Conservation (phyloP, 2,329 filamentous ascomycete species). For the Fusarium ambrosium region DNA sequence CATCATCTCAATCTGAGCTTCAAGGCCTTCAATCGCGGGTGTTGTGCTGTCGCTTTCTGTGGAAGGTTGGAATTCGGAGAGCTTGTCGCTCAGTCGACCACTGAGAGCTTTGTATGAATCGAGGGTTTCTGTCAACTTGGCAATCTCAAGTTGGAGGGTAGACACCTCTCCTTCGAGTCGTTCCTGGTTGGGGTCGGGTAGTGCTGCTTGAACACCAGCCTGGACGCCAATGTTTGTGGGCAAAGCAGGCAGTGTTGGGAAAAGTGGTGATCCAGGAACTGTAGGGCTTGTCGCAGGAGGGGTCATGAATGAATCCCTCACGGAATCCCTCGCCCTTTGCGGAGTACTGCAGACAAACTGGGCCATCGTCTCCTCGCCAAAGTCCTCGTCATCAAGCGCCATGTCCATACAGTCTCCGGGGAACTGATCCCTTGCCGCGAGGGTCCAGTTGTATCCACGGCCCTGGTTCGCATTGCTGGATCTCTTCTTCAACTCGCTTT, state of each 20-base stretch:
- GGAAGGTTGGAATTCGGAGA: slow-evolving; percentile 45
- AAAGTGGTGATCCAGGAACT: slow-evolving; percentile 55
- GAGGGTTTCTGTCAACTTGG: slow-evolving; percentile 62
- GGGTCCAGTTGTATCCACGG: slow-evolving; percentile 63
- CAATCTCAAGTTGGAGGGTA: slow-evolving; percentile 63
- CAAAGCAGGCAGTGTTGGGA: slow-evolving; percentile 29
- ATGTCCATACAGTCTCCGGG: slow-evolving; percentile 59
- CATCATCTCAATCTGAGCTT: slow-evolving; percentile 58
- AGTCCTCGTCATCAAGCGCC: slow-evolving; percentile 55
- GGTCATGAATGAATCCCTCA: slow-evolving; percentile 64
- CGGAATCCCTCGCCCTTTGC: slow-evolving; percentile 56
- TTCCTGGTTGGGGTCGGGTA: slow-evolving; percentile 60
- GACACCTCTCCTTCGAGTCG: slow-evolving; percentile 61
- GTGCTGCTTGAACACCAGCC: slow-evolving; percentile 31
- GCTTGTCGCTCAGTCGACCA: slow-evolving; percentile 52
- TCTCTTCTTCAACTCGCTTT: slow-evolving; percentile 49
- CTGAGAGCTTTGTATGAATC: slow-evolving; percentile 62
- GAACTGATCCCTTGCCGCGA: slow-evolving; percentile 63
- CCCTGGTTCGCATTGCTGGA: slow-evolving; percentile 41
- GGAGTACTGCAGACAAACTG: slow-evolving; percentile 68
- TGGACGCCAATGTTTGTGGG: slow-evolving; percentile 24
- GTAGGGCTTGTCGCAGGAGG: slow-evolving; percentile 68
- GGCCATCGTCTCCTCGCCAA: slow-evolving; percentile 65
- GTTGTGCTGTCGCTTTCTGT: slow-evolving; percentile 17
- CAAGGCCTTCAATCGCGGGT: slow-evolving; percentile 51